Evolutionary conservation across 2,329 filamentous ascomycete genomes (phyloP).

Genomic region (Cryphonectria carpinicola): DNA sequence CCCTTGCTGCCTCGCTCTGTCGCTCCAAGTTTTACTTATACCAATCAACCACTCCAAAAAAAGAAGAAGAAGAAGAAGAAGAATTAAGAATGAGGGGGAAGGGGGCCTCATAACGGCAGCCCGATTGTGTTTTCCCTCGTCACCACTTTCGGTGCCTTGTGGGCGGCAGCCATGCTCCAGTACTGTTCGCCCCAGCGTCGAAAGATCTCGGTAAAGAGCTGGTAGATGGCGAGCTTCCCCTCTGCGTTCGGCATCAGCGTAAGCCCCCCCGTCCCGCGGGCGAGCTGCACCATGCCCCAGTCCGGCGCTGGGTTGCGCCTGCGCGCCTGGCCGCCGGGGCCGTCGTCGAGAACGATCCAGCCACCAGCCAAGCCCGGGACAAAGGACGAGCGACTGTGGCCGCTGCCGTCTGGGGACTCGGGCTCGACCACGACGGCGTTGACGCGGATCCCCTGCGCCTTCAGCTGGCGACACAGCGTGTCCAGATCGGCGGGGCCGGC

Average conservation of each 20-base stretch:
- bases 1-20: neutral
- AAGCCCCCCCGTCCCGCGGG: slow-evolving; percentile 23
- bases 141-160: neutral
- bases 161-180: slow-evolving; percentile 1
- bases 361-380: slow-evolving; percentile 6
- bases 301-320: neutral
- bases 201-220: slow-evolving; percentile 26
- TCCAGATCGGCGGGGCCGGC: slow-evolving; percentile 11
- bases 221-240: slow-evolving; percentile 23
- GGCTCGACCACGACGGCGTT: slow-evolving; percentile 22
- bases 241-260: slow-evolving; percentile 21
- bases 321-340: neutral
- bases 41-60: too few relatives aligned
- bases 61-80: too few relatives aligned
- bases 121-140: neutral
- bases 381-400: slow-evolving; percentile 9
- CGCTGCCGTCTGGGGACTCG: neutral
- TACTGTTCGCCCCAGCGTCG: slow-evolving; percentile 23
- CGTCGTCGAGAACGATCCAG: slow-evolving; percentile 8
- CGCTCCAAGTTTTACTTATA: too few relatives aligned
- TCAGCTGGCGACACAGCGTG: slow-evolving; percentile 13
- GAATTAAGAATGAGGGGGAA: too few relatives aligned
- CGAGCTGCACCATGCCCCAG: slow-evolving; percentile 22
- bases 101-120: neutral
- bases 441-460: slow-evolving; percentile 11